Evolutionary conservation across 1,284 basidiomycete genomes (phyloP).

Genomic region (Neonothopanus nambi): DNA sequence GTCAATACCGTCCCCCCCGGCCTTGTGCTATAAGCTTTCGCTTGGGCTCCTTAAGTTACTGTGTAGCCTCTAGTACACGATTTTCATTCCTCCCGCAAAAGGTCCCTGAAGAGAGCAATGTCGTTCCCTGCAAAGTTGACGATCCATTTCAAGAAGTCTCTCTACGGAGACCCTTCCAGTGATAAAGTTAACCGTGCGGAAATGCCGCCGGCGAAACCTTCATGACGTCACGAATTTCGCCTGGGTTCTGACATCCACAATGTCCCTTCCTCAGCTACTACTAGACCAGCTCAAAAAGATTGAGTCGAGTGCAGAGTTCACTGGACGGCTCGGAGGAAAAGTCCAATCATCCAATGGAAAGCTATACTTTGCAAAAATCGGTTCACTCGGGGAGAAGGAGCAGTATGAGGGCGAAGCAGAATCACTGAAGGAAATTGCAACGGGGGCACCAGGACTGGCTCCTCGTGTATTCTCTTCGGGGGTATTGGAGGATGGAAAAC

Average conservation of each 20-base stretch:
- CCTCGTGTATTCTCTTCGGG: slow-evolving; percentile 63
- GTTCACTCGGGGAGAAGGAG: slow-evolving; percentile 49
- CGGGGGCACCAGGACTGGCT: slow-evolving; percentile 66
- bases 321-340: slow-evolving; percentile 42
- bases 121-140: too few relatives aligned
- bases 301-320: slow-evolving; percentile 51
- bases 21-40: too few relatives aligned
- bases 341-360: slow-evolving; percentile 59
- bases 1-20: too few relatives aligned
- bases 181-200: too few relatives aligned
- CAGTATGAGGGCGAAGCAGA: slow-evolving; percentile 76
- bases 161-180: too few relatives aligned
- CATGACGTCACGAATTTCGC: not conserved
- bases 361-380: slow-evolving; percentile 63
- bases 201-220: too few relatives aligned
- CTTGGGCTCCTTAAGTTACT: too few relatives aligned
- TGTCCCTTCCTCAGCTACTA: slow-evolving; percentile 32
- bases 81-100: too few relatives aligned
- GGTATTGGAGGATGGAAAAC: slow-evolving; percentile 43
- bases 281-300: slow-evolving; percentile 45
- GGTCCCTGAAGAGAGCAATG: too few relatives aligned
- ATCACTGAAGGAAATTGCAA: slow-evolving; percentile 63
- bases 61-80: too few relatives aligned
- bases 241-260: not conserved
- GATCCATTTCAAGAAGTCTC: too few relatives aligned